phyloP scores from a whole-genome alignment of 768 basidiomycete genomes.

The Rhodotorula taiwanensis region DNA sequence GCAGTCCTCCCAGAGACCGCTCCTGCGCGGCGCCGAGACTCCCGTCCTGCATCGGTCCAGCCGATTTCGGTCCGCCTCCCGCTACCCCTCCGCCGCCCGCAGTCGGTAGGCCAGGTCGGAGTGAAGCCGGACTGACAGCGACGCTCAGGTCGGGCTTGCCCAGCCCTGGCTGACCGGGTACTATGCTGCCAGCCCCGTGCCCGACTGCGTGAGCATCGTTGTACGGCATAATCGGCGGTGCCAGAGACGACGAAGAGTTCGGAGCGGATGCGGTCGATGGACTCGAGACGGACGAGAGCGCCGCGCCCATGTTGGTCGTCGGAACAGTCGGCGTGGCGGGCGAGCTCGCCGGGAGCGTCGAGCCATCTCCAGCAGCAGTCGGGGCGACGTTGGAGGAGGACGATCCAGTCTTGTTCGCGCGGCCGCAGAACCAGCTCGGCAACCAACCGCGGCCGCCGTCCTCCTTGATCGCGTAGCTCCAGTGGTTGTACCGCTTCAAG shows the following conservation, averaged over 20 bases:
- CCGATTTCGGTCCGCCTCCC: no score
- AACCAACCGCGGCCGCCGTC: constrained; percentile 96
- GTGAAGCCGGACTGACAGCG: no score
- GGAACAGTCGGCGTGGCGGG: constrained; percentile 4
- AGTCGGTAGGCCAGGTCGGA: no score
- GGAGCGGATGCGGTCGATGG: neutral
- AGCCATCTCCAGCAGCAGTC: neutral
- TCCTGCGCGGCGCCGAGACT: neutral
- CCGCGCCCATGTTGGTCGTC: neutral
- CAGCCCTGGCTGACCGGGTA: no score
- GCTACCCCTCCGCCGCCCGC: no score
- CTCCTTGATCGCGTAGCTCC: constrained; percentile 73
- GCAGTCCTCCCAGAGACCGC: neutral
- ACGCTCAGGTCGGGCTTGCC: no score
- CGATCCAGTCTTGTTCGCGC: constrained; percentile 19
- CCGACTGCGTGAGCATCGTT: no score
- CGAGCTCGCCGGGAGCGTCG: neutral
- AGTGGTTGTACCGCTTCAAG: constrained; percentile 97
- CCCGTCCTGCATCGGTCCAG: no score
- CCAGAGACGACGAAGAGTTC: neutral
- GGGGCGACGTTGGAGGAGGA: neutral
- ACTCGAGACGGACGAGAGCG: neutral
- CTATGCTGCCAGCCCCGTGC: no score
- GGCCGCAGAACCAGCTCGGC: constrained; percentile 61
- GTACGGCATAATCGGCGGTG: no score